These are phyloP conservation scores for Ogataea paradorogensis DNA, from an alignment of 805 yeast genomes.

Conservation along the genomic window DNA sequence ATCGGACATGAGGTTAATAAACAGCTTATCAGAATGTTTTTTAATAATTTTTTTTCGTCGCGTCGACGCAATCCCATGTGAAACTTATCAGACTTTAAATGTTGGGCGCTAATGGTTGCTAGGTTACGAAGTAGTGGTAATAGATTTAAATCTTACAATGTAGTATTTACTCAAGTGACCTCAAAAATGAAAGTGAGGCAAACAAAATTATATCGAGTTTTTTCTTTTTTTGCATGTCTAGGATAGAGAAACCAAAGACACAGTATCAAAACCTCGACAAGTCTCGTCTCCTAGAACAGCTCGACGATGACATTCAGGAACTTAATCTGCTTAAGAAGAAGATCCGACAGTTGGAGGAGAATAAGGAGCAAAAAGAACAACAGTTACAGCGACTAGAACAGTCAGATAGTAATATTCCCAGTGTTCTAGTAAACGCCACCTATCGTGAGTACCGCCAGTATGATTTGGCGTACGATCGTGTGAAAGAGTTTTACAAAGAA, in stretches of 20 bases:
- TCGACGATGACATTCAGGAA: conserved; percentile 44
- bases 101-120: not conserved
- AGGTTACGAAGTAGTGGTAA: not conserved
- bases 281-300: conserved; percentile 36
- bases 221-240: conserved; percentile 8
- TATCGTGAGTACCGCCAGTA: conserved; percentile 54
- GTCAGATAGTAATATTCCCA: conserved; percentile 11
- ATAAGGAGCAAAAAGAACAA: conserved; percentile 14
- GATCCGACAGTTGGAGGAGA: conserved; percentile 23
- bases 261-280: conserved; percentile 30
- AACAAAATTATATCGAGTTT: not conserved
- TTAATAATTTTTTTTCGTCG: conserved; percentile 6
- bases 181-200: not conserved
- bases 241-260: conserved; percentile 6
- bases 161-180: not conserved
- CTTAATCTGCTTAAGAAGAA: conserved; percentile 37
- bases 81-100: not conserved
- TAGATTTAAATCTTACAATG: not conserved
- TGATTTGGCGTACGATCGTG: conserved; percentile 66
- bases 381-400: conserved; percentile 12
- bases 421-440: conserved; percentile 22
- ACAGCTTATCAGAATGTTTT: conserved; percentile 9
- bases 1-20: conserved; percentile 5
- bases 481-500: conserved; percentile 60
- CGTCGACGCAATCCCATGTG: conserved; percentile 10